Percentiles rank a stretch among this genome's conserved stretches.
phyloP scores from a whole-genome alignment of 768 basidiomycete species.

The Tulasnella sp. region DNA sequence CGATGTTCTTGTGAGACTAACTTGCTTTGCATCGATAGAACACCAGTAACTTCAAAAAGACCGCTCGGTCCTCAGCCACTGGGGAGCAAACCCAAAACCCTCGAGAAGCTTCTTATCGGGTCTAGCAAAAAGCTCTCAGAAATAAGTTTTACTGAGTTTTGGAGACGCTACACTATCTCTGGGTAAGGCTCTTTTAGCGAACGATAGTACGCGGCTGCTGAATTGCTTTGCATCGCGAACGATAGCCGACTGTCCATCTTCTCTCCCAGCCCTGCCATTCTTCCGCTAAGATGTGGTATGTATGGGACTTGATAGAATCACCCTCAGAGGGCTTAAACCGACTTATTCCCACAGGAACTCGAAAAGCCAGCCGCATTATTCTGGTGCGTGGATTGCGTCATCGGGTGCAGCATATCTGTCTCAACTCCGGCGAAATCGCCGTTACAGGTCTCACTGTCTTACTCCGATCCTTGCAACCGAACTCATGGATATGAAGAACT shows the following conservation, averaged over 20 bases:
- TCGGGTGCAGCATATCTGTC: background rate
- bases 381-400: background rate
- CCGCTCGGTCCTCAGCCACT: background rate
- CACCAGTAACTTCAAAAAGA: background rate
- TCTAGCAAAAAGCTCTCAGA: background rate
- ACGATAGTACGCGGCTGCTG: background rate
- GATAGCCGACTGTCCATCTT: background rate
- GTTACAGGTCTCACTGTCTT: background rate
- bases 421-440: too few relatives aligned
- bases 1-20: too few relatives aligned
- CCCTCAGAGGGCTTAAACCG: background rate
- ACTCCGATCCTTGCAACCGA: background rate
- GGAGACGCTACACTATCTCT: background rate
- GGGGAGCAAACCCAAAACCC: background rate
- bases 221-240: background rate
- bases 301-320: too few relatives aligned
- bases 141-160: background rate
- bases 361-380: background rate
- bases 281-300: background rate
- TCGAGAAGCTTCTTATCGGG: background rate
- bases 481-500: background rate
- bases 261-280: background rate
- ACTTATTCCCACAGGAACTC: background rate
- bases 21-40: background rate
- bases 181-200: background rate